Percentiles rank a stretch among this genome's conserved stretches.
These are phyloP conservation scores for Xylaria sp. DNA, from an alignment of 2,329 filamentous ascomycete genomes.

Conservation along the genomic window DNA sequence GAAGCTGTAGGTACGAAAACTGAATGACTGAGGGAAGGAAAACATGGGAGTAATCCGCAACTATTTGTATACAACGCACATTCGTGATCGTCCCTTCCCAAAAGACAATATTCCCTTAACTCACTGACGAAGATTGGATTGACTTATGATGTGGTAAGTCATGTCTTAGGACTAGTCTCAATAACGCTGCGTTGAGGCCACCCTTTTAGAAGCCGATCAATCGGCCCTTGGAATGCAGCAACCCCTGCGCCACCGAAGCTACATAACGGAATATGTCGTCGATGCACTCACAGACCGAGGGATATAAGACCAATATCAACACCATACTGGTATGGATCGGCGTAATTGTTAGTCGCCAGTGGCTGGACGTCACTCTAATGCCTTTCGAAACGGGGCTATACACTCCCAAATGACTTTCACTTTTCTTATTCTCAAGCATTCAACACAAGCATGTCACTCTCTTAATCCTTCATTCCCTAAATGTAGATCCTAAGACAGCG, in stretches of 20 bases:
- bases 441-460: neutral
- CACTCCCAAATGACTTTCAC: neutral
- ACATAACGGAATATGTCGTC: neutral
- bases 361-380: neutral
- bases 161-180: constrained; percentile 30
- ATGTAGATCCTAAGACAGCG: neutral
- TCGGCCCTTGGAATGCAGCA: constrained; percentile 32
- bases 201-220: constrained; percentile 19
- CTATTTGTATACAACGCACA: constrained; percentile 33
- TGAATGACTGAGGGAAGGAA: neutral
- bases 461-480: neutral
- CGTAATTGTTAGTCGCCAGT: neutral
- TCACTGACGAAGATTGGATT: constrained; percentile 34
- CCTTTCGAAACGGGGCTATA: neutral
- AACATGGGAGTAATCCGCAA: neutral
- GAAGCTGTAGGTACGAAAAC: constrained; percentile 14
- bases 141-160: constrained; percentile 31
- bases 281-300: neutral
- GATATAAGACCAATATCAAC: constrained; percentile 20
- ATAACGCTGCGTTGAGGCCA: neutral
- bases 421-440: neutral
- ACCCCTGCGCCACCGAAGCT: constrained; percentile 11
- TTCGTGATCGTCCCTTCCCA: neutral
- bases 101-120: constrained; percentile 30
- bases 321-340: constrained; percentile 19